Evolutionary conservation across 2,329 filamentous ascomycete species (phyloP).

Genomic region (Apiospora koreana): DNA sequence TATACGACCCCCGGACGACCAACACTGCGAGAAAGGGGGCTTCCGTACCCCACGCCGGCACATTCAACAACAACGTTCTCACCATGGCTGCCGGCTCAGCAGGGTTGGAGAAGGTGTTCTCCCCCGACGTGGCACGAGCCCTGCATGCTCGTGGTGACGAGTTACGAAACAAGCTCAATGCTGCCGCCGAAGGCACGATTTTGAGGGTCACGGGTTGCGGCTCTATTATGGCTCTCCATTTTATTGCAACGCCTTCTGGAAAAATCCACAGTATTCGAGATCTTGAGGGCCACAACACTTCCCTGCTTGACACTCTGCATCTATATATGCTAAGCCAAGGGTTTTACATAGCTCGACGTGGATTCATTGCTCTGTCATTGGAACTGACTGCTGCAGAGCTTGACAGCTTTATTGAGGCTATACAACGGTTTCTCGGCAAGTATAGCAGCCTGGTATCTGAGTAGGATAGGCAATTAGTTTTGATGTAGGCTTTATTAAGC

Average conservation of each 20-base stretch:
- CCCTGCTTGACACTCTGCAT: background rate
- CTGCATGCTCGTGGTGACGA: slow-evolving; percentile 28
- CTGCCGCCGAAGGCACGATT: slow-evolving; percentile 20
- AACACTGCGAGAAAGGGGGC: background rate
- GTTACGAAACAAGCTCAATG: slow-evolving; percentile 22
- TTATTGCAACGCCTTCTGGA: slow-evolving; percentile 4
- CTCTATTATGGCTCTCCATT: slow-evolving; percentile 28
- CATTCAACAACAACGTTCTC: slow-evolving; percentile 63
- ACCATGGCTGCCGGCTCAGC: slow-evolving; percentile 51
- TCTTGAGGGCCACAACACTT: background rate
- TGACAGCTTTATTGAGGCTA: background rate
- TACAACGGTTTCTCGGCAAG: background rate
- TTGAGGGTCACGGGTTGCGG: slow-evolving; percentile 27
- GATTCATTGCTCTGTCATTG: slow-evolving; percentile 8
- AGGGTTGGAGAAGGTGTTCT: slow-evolving; percentile 30
- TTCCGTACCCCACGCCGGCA: slow-evolving; percentile 48
- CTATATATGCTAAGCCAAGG: background rate
- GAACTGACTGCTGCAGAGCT: background rate
- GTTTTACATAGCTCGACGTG: background rate
- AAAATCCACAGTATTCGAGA: background rate
- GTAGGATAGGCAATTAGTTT: background rate
- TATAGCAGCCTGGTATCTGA: background rate
- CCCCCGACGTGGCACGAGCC: slow-evolving; percentile 23
- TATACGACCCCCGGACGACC: slow-evolving; percentile 46
- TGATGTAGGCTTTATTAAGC: background rate